phyloP scores from a whole-genome alignment of 345 rosid genomes.

The Murraya koenigii region DNA sequence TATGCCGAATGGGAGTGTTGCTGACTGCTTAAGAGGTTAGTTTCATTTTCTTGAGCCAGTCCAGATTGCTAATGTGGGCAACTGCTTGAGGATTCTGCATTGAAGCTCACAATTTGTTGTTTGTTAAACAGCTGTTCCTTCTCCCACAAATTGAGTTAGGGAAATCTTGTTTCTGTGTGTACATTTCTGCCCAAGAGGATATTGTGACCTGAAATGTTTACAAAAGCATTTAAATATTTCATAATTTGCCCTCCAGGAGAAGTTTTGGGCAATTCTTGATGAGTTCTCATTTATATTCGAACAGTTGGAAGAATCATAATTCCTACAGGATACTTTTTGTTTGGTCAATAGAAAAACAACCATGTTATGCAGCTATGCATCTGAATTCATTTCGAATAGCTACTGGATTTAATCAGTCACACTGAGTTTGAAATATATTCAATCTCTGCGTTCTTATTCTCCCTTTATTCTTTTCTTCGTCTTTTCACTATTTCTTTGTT shows the following conservation, averaged over 20 bases:
- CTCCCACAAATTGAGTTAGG: neutral
- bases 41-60: neutral
- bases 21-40: slow-evolving; percentile 86
- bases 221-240: neutral
- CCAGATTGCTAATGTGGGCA: neutral
- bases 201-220: neutral
- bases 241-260: neutral
- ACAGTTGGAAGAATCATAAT: neutral
- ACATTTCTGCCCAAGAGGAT: neutral
- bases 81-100: neutral
- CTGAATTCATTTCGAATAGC: neutral
- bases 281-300: neutral
- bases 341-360: neutral
- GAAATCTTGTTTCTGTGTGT: neutral
- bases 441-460: neutral
- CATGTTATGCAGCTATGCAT: neutral
- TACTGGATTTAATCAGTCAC: neutral
- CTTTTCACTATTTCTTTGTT: neutral
- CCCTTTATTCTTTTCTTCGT: neutral
- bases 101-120: neutral
- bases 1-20: slow-evolving; percentile 96
- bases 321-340: neutral
- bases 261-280: neutral
- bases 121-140: neutral
- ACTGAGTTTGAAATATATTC: neutral